These are phyloP conservation scores for Eremothecium gossypii DNA, from an alignment of 1,139 yeast species.

Conservation along the genomic window DNA sequence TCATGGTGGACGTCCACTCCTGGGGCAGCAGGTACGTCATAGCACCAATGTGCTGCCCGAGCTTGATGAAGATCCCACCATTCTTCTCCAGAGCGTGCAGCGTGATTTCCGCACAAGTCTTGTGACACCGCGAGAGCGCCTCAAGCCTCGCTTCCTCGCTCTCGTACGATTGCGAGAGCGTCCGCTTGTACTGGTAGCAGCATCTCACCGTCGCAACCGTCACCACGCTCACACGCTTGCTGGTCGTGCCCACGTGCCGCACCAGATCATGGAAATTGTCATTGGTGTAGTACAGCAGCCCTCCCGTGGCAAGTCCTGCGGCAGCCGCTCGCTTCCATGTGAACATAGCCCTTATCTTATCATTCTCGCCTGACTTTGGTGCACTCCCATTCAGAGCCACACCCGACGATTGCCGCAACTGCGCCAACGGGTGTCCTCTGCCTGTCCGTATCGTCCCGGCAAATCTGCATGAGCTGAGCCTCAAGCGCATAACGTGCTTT, in stretches of 20 bases:
- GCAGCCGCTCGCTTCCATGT: no score
- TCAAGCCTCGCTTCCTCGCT: constrained; percentile 40
- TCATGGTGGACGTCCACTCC: constrained; percentile 95
- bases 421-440: no score
- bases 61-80: constrained; percentile 87
- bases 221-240: constrained; percentile 54
- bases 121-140: constrained; percentile 58
- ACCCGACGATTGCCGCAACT: no score
- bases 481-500: no score
- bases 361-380: no score
- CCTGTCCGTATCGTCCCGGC: no score
- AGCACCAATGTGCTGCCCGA: constrained; percentile 92
- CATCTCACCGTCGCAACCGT: constrained; percentile 55
- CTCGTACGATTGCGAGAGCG: constrained; percentile 40
- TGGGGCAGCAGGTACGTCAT: constrained; percentile 80
- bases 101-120: constrained; percentile 69
- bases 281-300: constrained; percentile 30
- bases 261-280: constrained; percentile 33
- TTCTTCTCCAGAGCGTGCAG: constrained; percentile 70
- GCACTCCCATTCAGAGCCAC: no score
- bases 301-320: no score
- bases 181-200: constrained; percentile 52
- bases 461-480: no score
- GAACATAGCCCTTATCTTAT: no score
- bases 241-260: constrained; percentile 32